phyloP scores from a whole-genome alignment of 352 stramenopile species.

The Globisporangium polare region DNA sequence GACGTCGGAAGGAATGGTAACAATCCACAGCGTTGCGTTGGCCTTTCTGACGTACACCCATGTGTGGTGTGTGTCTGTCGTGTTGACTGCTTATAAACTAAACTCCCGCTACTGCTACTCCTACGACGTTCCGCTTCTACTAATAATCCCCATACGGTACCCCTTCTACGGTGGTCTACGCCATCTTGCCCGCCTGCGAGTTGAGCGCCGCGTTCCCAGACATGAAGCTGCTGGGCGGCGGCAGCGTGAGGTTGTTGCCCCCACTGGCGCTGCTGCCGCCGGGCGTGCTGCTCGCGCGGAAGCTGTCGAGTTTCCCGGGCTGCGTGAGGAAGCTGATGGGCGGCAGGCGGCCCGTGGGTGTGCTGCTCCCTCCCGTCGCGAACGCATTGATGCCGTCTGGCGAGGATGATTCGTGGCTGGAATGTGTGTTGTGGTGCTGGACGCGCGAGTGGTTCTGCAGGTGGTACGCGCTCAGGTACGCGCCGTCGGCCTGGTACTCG shows the following conservation, averaged over 20 bases:
- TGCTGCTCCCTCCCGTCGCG: constrained; percentile 10
- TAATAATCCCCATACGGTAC: not conserved
- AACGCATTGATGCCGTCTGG: not conserved
- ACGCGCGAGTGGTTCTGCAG: constrained; percentile 12
- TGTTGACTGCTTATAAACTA: not conserved
- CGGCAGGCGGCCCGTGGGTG: constrained; percentile 41
- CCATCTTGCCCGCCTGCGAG: constrained; percentile 48
- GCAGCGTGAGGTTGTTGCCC: constrained; percentile 12
- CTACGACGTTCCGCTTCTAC: constrained; percentile 3
- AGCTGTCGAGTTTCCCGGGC: constrained; percentile 60
- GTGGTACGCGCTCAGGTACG: constrained; percentile 10
- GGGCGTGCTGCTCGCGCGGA: constrained; percentile 38
- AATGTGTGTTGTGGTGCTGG: constrained; percentile 6
- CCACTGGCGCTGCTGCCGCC: constrained; percentile 3
- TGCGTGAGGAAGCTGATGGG: constrained; percentile 77
- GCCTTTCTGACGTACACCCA: not conserved
- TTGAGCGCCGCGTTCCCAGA: constrained; percentile 25
- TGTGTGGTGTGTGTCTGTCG: no score
- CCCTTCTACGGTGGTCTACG: constrained; percentile 24
- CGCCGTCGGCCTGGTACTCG: constrained; percentile 9
- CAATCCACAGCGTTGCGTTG: not conserved
- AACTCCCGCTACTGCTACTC: constrained; percentile 1
- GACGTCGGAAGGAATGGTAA: not conserved
- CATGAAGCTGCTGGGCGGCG: constrained; percentile 54
- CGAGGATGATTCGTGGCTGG: constrained; percentile 4